These are phyloP conservation scores for Dorcoceras hygrometricum DNA, from an alignment of 257 asterid genomes.

Conservation along the genomic window DNA sequence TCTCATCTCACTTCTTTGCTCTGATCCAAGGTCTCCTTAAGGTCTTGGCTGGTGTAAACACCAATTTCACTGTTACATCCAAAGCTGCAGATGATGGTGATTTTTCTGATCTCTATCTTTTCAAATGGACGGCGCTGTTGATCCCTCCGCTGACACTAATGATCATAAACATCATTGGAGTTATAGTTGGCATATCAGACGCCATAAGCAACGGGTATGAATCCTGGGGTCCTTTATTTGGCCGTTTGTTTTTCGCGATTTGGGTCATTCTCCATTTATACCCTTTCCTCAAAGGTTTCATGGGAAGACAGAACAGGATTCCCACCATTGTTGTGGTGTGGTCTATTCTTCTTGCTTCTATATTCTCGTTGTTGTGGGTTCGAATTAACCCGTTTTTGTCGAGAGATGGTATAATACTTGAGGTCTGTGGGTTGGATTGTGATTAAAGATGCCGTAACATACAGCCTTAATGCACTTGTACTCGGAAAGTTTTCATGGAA, in stretches of 20 bases:
- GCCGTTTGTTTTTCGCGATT: constrained; percentile 45
- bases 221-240: constrained; percentile 57
- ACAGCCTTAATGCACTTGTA: not conserved
- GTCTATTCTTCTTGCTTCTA: constrained; percentile 52
- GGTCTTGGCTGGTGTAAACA: constrained; percentile 49
- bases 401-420: constrained; percentile 45
- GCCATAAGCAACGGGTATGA: constrained; percentile 53
- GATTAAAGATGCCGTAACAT: constrained; percentile 12
- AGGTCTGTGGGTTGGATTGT: constrained; percentile 44
- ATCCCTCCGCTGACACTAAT: constrained; percentile 47
- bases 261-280: constrained; percentile 55
- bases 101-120: constrained; percentile 45
- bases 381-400: constrained; percentile 50
- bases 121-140: constrained; percentile 51
- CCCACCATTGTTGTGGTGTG: constrained; percentile 51
- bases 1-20: constrained; percentile 49
- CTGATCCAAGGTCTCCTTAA: constrained; percentile 55
- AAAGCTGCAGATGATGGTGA: constrained; percentile 55
- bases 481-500: not conserved
- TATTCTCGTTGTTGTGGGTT: constrained; percentile 47
- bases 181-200: constrained; percentile 44
- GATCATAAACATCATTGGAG: constrained; percentile 43
- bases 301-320: constrained; percentile 42
- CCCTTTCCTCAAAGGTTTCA: constrained; percentile 55
- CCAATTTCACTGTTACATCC: constrained; percentile 49